phyloP scores from a whole-genome alignment of 225 moss, liverwort and hornwort genomes.

The Polytrichum formosum region DNA sequence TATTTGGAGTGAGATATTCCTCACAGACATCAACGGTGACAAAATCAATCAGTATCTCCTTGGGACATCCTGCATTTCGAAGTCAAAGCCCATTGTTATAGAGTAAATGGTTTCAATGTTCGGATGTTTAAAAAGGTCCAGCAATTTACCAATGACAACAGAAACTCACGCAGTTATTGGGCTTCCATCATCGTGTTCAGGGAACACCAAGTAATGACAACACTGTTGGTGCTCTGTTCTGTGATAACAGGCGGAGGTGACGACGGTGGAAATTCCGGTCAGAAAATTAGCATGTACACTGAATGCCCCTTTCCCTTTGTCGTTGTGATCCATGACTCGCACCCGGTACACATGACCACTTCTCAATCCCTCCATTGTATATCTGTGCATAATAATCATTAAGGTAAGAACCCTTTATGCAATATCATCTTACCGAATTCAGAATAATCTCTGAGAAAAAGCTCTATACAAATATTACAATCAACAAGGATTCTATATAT shows the following conservation, averaged over 20 bases:
- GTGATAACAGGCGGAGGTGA: conserved; percentile 25
- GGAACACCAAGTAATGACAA: conserved; percentile 27
- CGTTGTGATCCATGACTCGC: conserved; percentile 41
- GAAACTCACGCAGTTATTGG: conserved; percentile 44
- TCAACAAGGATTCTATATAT: no score
- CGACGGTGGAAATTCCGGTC: conserved; percentile 29
- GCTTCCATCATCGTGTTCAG: conserved; percentile 44
- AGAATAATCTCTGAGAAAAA: no score
- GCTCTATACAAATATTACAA: no score
- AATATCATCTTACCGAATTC: no score
- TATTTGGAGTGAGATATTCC: no score
- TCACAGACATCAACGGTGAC: no score
- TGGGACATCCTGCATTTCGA: no score
- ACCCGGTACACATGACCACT: conserved; percentile 49
- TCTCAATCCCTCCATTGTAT: conserved; percentile 29
- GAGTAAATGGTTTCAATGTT: no score
- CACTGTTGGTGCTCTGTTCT: conserved; percentile 27
- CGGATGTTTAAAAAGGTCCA: no score
- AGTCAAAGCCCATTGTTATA: no score
- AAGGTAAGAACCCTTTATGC: background rate
- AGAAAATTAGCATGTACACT: conserved; percentile 34
- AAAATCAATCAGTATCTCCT: no score
- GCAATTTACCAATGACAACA: background rate
- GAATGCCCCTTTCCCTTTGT: conserved; percentile 33
- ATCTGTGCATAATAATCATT: conserved; percentile 16